Evolutionary conservation across 345 rosid species (phyloP), one percentile per base, ranked within the genome.

Genomic region (Syzygium aromaticum): DNA sequence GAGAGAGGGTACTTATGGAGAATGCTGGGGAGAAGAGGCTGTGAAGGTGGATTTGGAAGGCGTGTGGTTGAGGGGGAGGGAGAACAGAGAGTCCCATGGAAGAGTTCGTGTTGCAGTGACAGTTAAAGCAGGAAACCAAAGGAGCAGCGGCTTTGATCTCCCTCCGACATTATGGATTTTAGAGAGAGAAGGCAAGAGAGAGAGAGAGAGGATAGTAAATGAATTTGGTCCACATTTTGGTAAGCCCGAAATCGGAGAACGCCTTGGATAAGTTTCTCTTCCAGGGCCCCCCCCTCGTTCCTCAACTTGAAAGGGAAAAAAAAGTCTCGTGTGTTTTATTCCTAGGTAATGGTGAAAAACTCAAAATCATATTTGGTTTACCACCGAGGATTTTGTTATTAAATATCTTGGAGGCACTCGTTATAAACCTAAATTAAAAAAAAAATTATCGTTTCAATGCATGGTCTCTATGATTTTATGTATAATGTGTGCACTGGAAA

Each of bases 81-180:
- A 91, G 93, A 89, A 91, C 63, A 25, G 85, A 91, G 89, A 91
- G 91, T 85, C 92, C 94, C 96, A 93, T 93, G 87, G 86, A 57
- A 85, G 84, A 40, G 63, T 59, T 84, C 30, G 61, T 63, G 61
- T 63, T n/a, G 40, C 52, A 57, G 73, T 15, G 86, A 52, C 86
- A 54, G 85, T 86, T 86, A 78, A 77, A 59, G 14, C 28, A 51
- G 57, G 33, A 67, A 63, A 28, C 15, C 27, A 3, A 43, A 1
- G 1, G 3, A 3, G 19, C 51, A 54, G 82, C 77, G 0, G 87
- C 54, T 84, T 84, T 85, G 30, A 27, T 30, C 86, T 21, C 43
- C 43, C 7, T 8, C 54, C 85, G 46, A 33, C 27, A 56, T 19
- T 38, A 56, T 27, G 22, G 17, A 3, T 46, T 6, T 57, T 7